These are phyloP conservation scores for Dryadomyces quercivorus DNA, from an alignment of 2,329 filamentous ascomycete species.

Conservation along the genomic window DNA sequence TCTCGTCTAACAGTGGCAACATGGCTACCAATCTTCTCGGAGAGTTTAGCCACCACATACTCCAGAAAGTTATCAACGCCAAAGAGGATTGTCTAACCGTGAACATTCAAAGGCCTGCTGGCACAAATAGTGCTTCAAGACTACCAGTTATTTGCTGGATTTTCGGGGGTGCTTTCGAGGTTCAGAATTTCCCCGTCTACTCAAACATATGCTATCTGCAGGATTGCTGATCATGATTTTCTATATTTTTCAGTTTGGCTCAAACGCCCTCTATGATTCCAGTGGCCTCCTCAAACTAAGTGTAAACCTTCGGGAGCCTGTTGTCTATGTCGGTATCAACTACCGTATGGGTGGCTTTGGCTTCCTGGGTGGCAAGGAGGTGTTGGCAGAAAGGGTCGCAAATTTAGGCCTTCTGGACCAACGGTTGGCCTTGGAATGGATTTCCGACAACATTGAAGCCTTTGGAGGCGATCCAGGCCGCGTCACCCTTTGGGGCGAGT, in stretches of 20 bases:
- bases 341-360: constrained; percentile 67
- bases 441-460: constrained; percentile 60
- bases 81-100: constrained; percentile 55
- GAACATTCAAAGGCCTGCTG: constrained; percentile 45
- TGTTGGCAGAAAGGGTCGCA: constrained; percentile 51
- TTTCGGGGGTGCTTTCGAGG: constrained; percentile 53
- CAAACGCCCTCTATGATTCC: constrained; percentile 39
- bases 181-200: constrained; percentile 2
- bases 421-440: constrained; percentile 60
- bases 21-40: constrained; percentile 32
- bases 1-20: constrained; percentile 37
- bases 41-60: constrained; percentile 40
- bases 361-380: constrained; percentile 57
- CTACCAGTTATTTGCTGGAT: constrained; percentile 62
- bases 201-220: no score
- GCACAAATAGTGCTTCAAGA: constrained; percentile 39
- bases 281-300: constrained; percentile 32
- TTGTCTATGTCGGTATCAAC: constrained; percentile 67
- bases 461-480: constrained; percentile 73
- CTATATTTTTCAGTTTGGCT: constrained; percentile 26
- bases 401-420: constrained; percentile 67
- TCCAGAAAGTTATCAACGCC: constrained; percentile 40
- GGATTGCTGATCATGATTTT: not conserved
- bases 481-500: constrained; percentile 71
- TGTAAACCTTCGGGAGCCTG: constrained; percentile 42